Evolutionary conservation across 805 yeast species (phyloP).

Genomic region (Teunomyces kruisii): DNA sequence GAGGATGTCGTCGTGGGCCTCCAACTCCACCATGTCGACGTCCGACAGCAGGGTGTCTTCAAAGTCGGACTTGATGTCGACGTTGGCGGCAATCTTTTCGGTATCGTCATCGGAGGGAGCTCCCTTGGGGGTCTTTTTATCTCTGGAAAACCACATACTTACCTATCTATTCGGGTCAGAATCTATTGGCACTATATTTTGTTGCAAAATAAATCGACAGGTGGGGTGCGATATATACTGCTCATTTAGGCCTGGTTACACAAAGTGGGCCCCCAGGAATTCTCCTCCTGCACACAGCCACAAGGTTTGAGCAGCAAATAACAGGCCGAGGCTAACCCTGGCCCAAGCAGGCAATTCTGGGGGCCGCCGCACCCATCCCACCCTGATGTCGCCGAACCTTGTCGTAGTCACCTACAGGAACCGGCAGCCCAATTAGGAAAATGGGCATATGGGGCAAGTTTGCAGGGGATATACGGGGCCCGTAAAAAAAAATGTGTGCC

Average conservation of each 20-base stretch:
- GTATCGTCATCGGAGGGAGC: not conserved
- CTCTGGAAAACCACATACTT: constrained; percentile 4
- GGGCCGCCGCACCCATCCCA: too few relatives aligned
- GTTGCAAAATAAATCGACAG: not conserved
- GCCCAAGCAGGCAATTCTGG: too few relatives aligned
- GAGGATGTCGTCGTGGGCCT: constrained; percentile 14
- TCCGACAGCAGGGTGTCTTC: constrained; percentile 10
- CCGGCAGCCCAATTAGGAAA: too few relatives aligned
- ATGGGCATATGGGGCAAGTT: too few relatives aligned
- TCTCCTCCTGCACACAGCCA: not conserved
- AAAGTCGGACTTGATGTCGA: constrained; percentile 7
- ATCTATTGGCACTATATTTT: not conserved
- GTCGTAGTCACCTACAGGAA: too few relatives aligned
- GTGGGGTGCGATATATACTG: constrained; percentile 3
- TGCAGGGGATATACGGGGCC: too few relatives aligned
- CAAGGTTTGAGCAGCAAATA: too few relatives aligned
- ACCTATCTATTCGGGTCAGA: not conserved
- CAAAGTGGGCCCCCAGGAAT: not conserved
- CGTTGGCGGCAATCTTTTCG: constrained; percentile 6
- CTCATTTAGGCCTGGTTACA: not conserved
- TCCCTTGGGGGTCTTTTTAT: not conserved
- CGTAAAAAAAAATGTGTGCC: too few relatives aligned
- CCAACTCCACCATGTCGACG: constrained; percentile 14
- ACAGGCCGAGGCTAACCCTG: too few relatives aligned
- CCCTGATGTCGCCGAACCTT: too few relatives aligned